Percentiles rank a stretch among this genome's conserved stretches.
These are phyloP conservation scores for Aureobasidium sp. DNA, from an alignment of 2,329 filamentous ascomycete genomes.

Conservation along the genomic window DNA sequence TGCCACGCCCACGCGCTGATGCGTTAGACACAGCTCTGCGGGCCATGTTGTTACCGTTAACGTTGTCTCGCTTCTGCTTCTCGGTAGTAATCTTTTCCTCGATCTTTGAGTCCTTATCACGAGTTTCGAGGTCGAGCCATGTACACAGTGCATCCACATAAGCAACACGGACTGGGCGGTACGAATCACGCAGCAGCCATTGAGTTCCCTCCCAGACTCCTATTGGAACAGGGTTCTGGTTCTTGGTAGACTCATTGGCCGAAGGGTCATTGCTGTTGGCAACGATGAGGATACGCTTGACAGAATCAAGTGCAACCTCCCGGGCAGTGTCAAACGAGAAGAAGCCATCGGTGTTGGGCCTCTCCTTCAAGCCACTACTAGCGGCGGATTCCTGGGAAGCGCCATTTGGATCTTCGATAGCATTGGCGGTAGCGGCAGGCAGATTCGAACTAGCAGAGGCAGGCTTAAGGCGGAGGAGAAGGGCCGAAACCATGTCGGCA, in stretches of 20 bases:
- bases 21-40: constrained; percentile 64
- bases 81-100: constrained; percentile 22
- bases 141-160: constrained; percentile 78
- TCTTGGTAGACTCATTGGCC: constrained; percentile 51
- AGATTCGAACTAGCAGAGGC: constrained; percentile 22
- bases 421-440: constrained; percentile 31
- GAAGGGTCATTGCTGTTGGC: constrained; percentile 52
- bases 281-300: constrained; percentile 75
- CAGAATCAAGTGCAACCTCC: constrained; percentile 62
- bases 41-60: constrained; percentile 33
- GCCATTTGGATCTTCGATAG: constrained; percentile 45
- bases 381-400: constrained; percentile 44
- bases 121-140: constrained; percentile 54
- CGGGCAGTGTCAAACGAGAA: constrained; percentile 58
- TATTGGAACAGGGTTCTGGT: constrained; percentile 60
- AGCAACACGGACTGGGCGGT: constrained; percentile 70
- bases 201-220: constrained; percentile 95
- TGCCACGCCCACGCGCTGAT: constrained; percentile 53
- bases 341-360: constrained; percentile 49
- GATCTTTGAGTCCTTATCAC: constrained; percentile 23
- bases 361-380: constrained; percentile 45
- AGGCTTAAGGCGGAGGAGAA: constrained; percentile 72
- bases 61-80: constrained; percentile 35
- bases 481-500: constrained; percentile 81
- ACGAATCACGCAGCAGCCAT: constrained; percentile 77